Base-by-base conservation (phyloP, 2,329 filamentous ascomycete genomes). In the Penicillium sp. region DNA sequence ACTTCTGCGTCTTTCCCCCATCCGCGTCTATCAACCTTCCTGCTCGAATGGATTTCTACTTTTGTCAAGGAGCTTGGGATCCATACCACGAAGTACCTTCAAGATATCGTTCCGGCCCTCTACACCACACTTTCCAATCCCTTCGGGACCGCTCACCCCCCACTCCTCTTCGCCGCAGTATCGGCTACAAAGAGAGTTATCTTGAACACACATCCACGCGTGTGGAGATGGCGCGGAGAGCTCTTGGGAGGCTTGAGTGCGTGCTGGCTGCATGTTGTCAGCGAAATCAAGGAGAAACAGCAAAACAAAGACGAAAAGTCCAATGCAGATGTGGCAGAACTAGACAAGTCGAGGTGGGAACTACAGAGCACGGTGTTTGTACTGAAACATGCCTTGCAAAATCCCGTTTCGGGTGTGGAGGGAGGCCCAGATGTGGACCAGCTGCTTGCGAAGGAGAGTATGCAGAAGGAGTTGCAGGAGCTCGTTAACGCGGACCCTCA, bases 71-170 rank as follows among this genome's bases (percentile, higher is more conserved):
- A 65, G 17, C 52, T 72, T 11, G 59, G 61, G 4, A 61, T 70
- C 29, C 53, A 68, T 32, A 53, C 62, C 10, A 62, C 62, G 4
- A 65, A 65, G 28, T 66, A 70, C 37, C 56, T 71, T 3, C 66
- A 86, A 73, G 78, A 81, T 31, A 64, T 91, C 6, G 60, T 94
- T 1, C 80, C 85, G 0, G 72, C 90, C 48, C 63, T 87, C 7
- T 79, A 79, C 2, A 69, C 72, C 26, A 77, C 84, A 7, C 69
- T 94, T 37, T 74, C 78, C 2, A 81, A 89, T 55, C 81, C 86
- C 0, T 87, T 93, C 57, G 75, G 76, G 1, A 67, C 76, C 7
- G 71, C 75, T 1, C 71, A 78, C 46, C 69, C 76, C 1, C 65
- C 72, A 0, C 67, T 83, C 1, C 64, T 88, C 1, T 37, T 73